phyloP scores from a whole-genome alignment of 2,329 filamentous ascomycete genomes.

The Cladorrhinum sp. region DNA sequence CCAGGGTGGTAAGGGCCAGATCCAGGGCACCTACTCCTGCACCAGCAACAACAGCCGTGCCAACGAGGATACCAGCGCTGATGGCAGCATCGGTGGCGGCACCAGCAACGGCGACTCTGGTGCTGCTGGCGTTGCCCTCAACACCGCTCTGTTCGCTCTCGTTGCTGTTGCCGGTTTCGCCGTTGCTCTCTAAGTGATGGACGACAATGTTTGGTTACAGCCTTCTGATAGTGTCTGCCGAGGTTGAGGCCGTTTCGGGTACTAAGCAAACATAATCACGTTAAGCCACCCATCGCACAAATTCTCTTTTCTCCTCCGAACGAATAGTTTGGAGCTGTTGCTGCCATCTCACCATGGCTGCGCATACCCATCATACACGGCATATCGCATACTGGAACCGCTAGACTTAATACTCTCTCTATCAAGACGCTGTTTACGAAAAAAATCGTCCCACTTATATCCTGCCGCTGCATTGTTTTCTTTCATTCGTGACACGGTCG shows the following conservation, averaged over 20 bases:
- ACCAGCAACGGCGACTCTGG: conserved; percentile 35
- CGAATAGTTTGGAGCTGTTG: conserved; percentile 21
- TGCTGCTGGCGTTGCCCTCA: conserved; percentile 46
- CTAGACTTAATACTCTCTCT: conserved; percentile 44
- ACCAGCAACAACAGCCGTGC: conserved; percentile 49
- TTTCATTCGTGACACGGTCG: conserved; percentile 5
- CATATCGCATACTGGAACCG: conserved; percentile 39
- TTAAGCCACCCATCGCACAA: conserved; percentile 10
- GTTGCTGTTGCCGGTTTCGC: conserved; percentile 47
- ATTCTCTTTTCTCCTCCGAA: conserved; percentile 22
- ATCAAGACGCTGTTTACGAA: conserved; percentile 20
- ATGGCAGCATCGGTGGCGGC: conserved; percentile 30
- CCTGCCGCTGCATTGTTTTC: conserved; percentile 4
- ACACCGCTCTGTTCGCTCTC: conserved; percentile 47
- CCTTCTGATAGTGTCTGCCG: conserved; percentile 4
- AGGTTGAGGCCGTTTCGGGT: conserved; percentile 7
- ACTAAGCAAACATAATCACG: conserved; percentile 7
- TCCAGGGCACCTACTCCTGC: conserved; percentile 52
- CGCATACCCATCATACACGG: conserved; percentile 17
- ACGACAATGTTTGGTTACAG: conserved; percentile 2
- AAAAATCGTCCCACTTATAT: neutral
- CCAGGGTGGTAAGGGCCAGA: conserved; percentile 39
- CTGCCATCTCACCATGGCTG: conserved; percentile 14
- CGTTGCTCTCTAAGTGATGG: conserved; percentile 41
- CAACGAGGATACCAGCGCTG: conserved; percentile 46